phyloP scores from a whole-genome alignment of 2,329 filamentous ascomycete species.

The Fusarium hostae region DNA sequence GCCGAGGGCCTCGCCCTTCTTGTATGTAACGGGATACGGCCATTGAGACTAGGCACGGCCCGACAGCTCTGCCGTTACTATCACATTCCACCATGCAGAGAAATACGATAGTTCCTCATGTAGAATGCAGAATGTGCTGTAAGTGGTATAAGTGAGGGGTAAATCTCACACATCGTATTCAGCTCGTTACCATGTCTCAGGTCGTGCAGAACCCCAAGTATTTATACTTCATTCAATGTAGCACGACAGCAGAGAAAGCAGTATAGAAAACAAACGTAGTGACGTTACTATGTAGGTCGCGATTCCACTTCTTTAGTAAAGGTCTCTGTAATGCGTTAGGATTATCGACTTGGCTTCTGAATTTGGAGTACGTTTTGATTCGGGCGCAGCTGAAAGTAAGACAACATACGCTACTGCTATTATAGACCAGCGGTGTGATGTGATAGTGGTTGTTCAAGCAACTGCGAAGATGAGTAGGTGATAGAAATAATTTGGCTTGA shows the following conservation, averaged over 20 bases:
- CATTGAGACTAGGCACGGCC: not conserved
- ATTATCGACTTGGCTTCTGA: not conserved
- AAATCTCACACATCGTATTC: not conserved
- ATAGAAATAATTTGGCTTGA: not conserved
- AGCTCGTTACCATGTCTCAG: not conserved
- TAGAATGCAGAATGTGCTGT: not conserved
- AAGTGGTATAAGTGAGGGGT: slow-evolving; percentile 1
- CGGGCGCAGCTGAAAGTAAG: not conserved
- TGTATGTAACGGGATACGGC: rapidly evolving
- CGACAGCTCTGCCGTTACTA: not conserved
- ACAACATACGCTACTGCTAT: not conserved
- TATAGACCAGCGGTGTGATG: not conserved
- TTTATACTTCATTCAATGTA: rapidly evolving
- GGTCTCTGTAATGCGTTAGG: not conserved
- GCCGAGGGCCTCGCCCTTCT: not conserved
- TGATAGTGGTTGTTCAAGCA: not conserved
- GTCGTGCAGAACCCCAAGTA: not conserved
- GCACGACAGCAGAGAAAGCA: rapidly evolving
- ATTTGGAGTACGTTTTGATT: not conserved
- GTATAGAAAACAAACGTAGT: not conserved
- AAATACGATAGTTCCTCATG: not conserved
- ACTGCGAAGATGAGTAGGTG: rapidly evolving
- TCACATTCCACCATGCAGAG: not conserved
- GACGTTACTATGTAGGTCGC: not conserved
- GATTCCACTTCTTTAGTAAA: not conserved